phyloP scores from a whole-genome alignment of 2,329 filamentous ascomycete genomes.

The Capronia epimyces region DNA sequence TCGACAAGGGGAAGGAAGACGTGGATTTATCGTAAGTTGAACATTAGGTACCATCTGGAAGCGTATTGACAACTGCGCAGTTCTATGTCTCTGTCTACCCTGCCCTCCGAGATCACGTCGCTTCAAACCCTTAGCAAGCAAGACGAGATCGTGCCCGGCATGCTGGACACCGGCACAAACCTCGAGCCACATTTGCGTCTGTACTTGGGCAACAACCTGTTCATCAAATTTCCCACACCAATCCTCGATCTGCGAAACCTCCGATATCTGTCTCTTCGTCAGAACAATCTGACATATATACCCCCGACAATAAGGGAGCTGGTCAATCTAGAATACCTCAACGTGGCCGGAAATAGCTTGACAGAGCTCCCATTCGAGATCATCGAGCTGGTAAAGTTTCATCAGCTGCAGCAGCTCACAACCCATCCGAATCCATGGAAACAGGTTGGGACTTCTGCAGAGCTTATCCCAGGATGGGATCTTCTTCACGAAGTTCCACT shows the following conservation, averaged over 20 bases:
- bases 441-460: not conserved
- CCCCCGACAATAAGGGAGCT: constrained; percentile 40
- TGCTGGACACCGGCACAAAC: constrained; percentile 23
- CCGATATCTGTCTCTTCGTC: constrained; percentile 42
- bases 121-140: constrained; percentile 25
- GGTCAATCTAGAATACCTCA: constrained; percentile 41
- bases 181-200: constrained; percentile 41
- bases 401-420: constrained; percentile 14
- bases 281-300: constrained; percentile 42
- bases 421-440: constrained; percentile 24
- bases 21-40: constrained; percentile 43
- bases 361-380: constrained; percentile 43
- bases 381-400: constrained; percentile 35
- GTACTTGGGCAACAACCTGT: constrained; percentile 41
- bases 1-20: constrained; percentile 42
- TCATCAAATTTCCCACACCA: constrained; percentile 36
- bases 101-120: constrained; percentile 19
- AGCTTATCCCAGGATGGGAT: too few species aligned
- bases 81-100: constrained; percentile 13
- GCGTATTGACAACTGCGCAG: too few species aligned
- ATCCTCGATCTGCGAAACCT: constrained; percentile 40
- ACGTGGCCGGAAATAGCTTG: constrained; percentile 42
- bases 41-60: not conserved
- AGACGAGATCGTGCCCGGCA: constrained; percentile 23
- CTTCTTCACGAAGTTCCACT: too few species aligned